Evolutionary conservation across 1,284 basidiomycete species (phyloP).

Genomic region (Inonotus obliquus): DNA sequence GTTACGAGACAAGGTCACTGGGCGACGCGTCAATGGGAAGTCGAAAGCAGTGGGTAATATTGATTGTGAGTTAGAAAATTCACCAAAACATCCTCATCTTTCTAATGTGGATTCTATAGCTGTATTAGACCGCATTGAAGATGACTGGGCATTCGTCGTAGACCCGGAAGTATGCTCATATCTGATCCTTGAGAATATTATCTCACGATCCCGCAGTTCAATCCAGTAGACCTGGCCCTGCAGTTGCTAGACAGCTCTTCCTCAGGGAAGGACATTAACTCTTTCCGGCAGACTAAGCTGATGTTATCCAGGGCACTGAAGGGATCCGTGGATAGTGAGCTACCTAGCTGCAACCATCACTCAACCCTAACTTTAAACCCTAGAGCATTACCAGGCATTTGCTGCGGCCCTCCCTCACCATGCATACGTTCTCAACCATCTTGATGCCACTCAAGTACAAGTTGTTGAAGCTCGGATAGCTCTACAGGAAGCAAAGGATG

Average conservation of each 20-base stretch:
- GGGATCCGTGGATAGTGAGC: conserved; percentile 79
- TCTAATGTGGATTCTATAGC: conserved; percentile 39
- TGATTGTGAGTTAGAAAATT: conserved; percentile 50
- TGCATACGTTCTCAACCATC: conserved; percentile 64
- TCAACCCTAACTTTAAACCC: conserved; percentile 8
- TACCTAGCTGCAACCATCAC: conserved; percentile 4
- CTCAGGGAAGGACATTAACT: conserved; percentile 64
- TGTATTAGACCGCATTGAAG: conserved; percentile 78
- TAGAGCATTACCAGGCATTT: conserved; percentile 89
- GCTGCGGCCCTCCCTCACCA: conserved; percentile 89
- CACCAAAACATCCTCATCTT: background rate
- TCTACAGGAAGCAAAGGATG: conserved; percentile 77
- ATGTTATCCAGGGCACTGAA: conserved; percentile 75
- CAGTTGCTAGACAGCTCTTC: conserved; percentile 76
- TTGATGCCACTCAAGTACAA: conserved; percentile 69
- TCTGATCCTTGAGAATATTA: conserved; percentile 8
- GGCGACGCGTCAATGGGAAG: conserved; percentile 47
- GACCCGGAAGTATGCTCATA: conserved; percentile 67
- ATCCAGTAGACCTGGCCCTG: conserved; percentile 85
- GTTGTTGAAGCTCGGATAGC: conserved; percentile 65
- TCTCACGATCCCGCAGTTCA: conserved; percentile 56
- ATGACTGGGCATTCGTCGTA: conserved; percentile 87
- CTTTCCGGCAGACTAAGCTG: conserved; percentile 70
- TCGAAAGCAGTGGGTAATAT: conserved; percentile 61
- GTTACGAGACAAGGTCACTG: conserved; percentile 61